Conservation (phyloP, 768 basidiomycete species). For the Mycena venus region DNA sequence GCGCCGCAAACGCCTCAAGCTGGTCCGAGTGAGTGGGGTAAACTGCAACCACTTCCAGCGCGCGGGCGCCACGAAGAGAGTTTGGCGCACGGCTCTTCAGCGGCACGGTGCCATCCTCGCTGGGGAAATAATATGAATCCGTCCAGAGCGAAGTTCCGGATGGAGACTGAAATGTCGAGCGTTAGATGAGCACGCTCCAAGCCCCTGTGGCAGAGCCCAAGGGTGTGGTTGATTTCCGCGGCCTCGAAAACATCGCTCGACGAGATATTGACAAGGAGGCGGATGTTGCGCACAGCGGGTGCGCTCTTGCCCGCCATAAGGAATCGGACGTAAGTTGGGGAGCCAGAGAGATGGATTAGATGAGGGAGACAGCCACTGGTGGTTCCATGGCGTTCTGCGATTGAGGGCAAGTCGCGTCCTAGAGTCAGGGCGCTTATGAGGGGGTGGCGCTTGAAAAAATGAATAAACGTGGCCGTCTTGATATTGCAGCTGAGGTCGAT, state of each 20-base stretch:
- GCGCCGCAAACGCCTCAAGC: slow-evolving; percentile 8
- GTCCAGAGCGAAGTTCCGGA: too few relatives aligned
- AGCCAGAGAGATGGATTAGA: slow-evolving; percentile 2
- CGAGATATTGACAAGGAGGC: slow-evolving; percentile 19
- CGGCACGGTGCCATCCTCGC: too few relatives aligned
- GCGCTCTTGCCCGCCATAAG: slow-evolving; percentile 11
- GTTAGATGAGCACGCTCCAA: slow-evolving; percentile 18
- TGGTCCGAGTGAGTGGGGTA: background rate
- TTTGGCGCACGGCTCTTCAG: too few relatives aligned
- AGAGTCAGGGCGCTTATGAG: slow-evolving; percentile 6
- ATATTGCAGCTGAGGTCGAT: slow-evolving; percentile 19
- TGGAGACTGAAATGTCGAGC: slow-evolving; percentile 18
- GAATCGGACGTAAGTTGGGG: slow-evolving; percentile 9
- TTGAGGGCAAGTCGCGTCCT: slow-evolving; percentile 14
- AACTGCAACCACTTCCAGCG: slow-evolving; percentile 20
- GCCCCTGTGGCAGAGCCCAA: slow-evolving; percentile 5
- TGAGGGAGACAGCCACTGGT: slow-evolving; percentile 7
- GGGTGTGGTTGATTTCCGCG: slow-evolving; percentile 7
- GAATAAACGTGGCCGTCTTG: background rate
- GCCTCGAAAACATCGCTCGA: too few relatives aligned
- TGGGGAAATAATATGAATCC: too few relatives aligned
- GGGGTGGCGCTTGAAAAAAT: slow-evolving; percentile 24
- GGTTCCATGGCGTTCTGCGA: background rate
- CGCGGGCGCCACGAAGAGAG: slow-evolving; percentile 8
- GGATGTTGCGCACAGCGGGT: slow-evolving; percentile 6